These are phyloP conservation scores for Coemansia erecta DNA, from an alignment of 192 early-diverging fungal species.

Conservation along the genomic window DNA sequence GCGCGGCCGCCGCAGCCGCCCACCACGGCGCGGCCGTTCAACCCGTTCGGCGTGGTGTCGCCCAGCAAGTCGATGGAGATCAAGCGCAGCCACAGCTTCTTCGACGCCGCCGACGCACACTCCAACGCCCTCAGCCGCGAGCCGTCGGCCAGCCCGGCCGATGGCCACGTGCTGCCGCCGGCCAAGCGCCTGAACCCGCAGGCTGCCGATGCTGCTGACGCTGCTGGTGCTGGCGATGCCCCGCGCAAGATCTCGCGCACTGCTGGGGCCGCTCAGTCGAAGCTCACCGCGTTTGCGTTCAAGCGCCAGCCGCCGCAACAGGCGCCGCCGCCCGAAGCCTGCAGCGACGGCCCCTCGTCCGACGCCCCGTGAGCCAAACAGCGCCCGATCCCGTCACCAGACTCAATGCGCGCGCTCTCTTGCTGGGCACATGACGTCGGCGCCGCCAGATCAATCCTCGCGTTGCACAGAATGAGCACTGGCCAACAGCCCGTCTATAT, in stretches of 20 bases:
- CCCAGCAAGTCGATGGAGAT: conserved; percentile 42
- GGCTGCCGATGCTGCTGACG: background rate
- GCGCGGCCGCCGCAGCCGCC: conserved; percentile 14
- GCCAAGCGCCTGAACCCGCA: conserved; percentile 20
- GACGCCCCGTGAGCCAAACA: no score
- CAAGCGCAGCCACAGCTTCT: conserved; percentile 50
- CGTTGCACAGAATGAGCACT: no score
- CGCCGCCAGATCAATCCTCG: no score
- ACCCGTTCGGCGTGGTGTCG: conserved; percentile 40
- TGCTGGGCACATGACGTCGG: no score
- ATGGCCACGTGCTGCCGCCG: background rate
- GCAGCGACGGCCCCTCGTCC: background rate
- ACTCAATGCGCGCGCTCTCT: no score
- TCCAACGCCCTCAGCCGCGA: conserved; percentile 13
- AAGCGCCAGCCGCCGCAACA: conserved; percentile 3
- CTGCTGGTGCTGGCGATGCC: background rate
- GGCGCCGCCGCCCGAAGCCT: background rate
- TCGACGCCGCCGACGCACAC: conserved; percentile 30
- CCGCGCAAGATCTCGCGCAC: conserved; percentile 30
- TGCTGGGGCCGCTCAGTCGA: conserved; percentile 5
- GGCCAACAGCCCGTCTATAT: no score
- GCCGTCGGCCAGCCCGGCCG: conserved; percentile 1
- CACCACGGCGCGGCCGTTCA: conserved; percentile 42
- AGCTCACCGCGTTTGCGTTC: conserved; percentile 26
- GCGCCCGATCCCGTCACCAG: background rate